Conservation (phyloP, 805 yeast species). For the Candida fluviatilis region DNA sequence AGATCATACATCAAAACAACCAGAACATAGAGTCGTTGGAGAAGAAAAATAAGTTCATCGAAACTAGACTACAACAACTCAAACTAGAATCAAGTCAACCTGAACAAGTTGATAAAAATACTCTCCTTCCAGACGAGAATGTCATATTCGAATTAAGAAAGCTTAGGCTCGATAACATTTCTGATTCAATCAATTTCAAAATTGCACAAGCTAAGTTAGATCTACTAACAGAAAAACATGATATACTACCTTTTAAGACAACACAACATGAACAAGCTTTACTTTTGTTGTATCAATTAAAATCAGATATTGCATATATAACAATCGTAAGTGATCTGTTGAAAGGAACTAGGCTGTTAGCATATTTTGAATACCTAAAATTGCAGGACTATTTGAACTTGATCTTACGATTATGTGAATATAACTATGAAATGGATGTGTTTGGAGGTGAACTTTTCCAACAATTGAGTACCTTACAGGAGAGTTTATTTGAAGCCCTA, state of each 20-base stretch:
- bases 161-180: neutral
- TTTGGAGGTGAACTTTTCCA: neutral
- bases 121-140: neutral
- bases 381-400: constrained; percentile 1
- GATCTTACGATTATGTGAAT: constrained; percentile 4
- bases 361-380: neutral
- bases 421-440: constrained; percentile 1
- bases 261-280: neutral
- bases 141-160: neutral
- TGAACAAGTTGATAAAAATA: neutral
- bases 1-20: constrained; percentile 14
- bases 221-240: neutral
- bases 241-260: neutral
- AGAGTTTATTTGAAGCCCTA: neutral
- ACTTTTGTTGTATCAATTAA: neutral
- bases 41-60: constrained; percentile 15
- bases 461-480: neutral
- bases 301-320: neutral
- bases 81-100: neutral
- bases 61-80: constrained; percentile 8
- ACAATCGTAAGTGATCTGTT: neutral
- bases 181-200: constrained; percentile 4
- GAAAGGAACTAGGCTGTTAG: neutral
- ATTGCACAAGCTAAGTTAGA: constrained; percentile 3
- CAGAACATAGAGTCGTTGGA: constrained; percentile 14